Base-by-base conservation (phyloP, 352 stramenopile species). In the Globisporangium irregulare region DNA sequence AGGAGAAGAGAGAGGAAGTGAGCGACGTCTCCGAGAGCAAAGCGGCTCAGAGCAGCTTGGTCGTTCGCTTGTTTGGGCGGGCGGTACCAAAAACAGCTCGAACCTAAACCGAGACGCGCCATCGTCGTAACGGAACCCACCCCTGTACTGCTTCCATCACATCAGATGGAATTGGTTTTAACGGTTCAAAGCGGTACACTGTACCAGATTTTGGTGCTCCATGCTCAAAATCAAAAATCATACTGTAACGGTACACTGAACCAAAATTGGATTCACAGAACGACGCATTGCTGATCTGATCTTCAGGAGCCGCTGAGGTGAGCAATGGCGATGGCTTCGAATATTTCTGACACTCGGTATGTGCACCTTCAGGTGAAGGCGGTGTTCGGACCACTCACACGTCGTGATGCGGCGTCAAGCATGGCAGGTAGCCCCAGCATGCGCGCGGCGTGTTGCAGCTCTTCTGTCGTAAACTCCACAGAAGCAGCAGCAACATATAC, bases 111-210 rank as follows among this genome's bases (percentile, higher is more conserved):
- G 18, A 22, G 53, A 59, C 53, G 54, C 54, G 54, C 25, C 1
- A 18, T 29, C 27, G 54, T 59, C 43, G 43, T 24, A 51, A 51
- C 43, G 18, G 43, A 51, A 51, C 43, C 43, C 41, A 50, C 41
- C 4, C 43, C 18, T 20, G 18, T 20, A 8, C 24, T 34, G 24
- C 20, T 20, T 32, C 50, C 22, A 58, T 1, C 18, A 18, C 1
- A 34, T 18, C 53, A 29, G 1, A 29, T 5, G 27, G 29, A 15
- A 58, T 38, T 15, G 18, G 15, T 14, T 59, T 32, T 60, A 60
- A 60, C 54, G 54, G 54, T n/a, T 41, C 25, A 24, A 41, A 43
- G 27, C 54, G 54, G 54, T 41, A 60, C 54, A 60, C 2, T 41
- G 54, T 43, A 20, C 54, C 54, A 9, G 18, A 9, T 38, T 22